These are phyloP conservation scores for Nephelium lappaceum DNA, from an alignment of 345 rosid species.

Conservation along the genomic window DNA sequence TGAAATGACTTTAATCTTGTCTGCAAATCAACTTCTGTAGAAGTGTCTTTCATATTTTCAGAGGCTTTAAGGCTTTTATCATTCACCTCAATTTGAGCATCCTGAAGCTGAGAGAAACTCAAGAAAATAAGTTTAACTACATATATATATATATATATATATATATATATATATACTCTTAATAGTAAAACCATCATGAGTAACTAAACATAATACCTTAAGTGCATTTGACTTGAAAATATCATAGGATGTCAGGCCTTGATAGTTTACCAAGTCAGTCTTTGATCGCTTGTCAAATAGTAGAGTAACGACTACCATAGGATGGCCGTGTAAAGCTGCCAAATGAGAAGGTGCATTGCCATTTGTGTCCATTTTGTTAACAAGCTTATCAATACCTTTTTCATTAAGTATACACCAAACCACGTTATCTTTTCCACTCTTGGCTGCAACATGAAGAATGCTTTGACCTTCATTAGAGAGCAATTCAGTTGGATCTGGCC, in stretches of 20 bases:
- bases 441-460: constrained; percentile 35
- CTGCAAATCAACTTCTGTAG: no score
- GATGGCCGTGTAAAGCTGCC: constrained; percentile 26
- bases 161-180: no score
- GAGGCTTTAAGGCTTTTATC: no score
- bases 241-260: constrained; percentile 32
- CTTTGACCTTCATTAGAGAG: no score
- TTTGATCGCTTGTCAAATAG: constrained; percentile 18
- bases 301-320: constrained; percentile 21
- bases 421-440: constrained; percentile 19
- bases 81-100: neutral
- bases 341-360: constrained; percentile 38
- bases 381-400: no score
- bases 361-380: constrained; percentile 26
- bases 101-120: neutral
- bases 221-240: neutral
- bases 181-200: no score
- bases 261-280: constrained; percentile 16
- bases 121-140: no score
- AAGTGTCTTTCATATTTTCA: no score
- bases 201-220: neutral
- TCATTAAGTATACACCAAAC: constrained; percentile 22
- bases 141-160: no score
- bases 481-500: no score
- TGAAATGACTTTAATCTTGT: no score